These are phyloP conservation scores for Penstemon newberryi DNA, from an alignment of 257 asterid genomes.

Conservation along the genomic window DNA sequence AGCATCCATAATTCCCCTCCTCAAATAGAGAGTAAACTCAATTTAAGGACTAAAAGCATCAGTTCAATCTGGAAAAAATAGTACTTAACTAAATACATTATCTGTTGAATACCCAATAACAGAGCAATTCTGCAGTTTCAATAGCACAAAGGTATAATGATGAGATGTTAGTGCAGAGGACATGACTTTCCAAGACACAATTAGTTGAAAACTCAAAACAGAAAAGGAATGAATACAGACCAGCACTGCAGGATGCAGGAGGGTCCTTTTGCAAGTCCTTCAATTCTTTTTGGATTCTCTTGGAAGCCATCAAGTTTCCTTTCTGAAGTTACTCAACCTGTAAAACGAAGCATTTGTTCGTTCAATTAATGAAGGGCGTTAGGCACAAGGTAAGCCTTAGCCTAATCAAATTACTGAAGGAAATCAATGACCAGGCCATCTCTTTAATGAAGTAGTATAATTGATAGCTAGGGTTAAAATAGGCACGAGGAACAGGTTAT, in stretches of 20 bases:
- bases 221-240: conserved; percentile 12
- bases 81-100: neutral
- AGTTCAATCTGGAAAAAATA: neutral
- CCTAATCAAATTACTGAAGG: neutral
- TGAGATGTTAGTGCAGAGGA: neutral
- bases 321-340: neutral
- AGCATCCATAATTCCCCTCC: neutral
- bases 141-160: neutral
- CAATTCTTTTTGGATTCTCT: conserved; percentile 63
- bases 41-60: neutral
- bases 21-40: neutral
- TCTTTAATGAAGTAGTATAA: too few species aligned
- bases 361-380: too few species aligned
- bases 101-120: neutral
- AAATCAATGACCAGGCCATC: neutral
- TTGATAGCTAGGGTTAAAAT: too few species aligned
- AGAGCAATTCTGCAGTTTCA: neutral
- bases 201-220: neutral
- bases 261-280: conserved; percentile 65
- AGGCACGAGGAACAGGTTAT: too few species aligned
- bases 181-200: neutral
- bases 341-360: neutral
- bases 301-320: conserved; percentile 46
- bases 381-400: neutral
- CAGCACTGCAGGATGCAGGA: conserved; percentile 46